These are phyloP conservation scores for Colletotrichum somersetense DNA, from an alignment of 2,329 filamentous ascomycete species.

Conservation along the genomic window DNA sequence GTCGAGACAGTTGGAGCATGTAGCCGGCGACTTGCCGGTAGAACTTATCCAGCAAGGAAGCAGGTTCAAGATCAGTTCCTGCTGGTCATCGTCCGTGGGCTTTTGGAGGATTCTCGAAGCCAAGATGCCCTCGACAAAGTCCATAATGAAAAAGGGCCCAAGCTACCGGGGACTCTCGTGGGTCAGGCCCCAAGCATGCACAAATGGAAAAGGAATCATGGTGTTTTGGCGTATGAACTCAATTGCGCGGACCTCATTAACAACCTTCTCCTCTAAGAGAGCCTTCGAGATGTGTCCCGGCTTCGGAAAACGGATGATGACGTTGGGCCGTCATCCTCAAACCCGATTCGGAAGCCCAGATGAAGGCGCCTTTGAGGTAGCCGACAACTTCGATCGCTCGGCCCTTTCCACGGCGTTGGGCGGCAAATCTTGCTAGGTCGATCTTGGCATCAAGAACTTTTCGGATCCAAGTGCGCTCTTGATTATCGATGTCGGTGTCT, in stretches of 20 bases:
- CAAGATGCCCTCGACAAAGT: not conserved
- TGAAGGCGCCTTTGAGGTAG: too few relatives aligned
- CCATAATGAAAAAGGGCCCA: not conserved
- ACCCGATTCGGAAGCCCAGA: not conserved
- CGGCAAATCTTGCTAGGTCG: too few relatives aligned
- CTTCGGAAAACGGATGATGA: not conserved
- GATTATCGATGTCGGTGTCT: not conserved
- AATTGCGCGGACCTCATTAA: not conserved
- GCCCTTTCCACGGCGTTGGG: too few relatives aligned
- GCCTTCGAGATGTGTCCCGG: constrained; percentile 14
- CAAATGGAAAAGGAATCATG: constrained; percentile 50
- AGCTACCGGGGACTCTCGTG: not conserved
- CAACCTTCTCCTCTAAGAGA: not conserved
- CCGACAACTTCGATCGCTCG: too few relatives aligned
- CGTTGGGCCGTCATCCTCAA: not conserved
- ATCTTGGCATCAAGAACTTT: not conserved
- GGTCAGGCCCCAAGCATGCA: not conserved
- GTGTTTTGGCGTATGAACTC: not conserved
- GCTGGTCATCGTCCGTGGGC: not conserved
- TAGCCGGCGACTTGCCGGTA: constrained; percentile 17
- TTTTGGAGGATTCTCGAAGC: constrained; percentile 9
- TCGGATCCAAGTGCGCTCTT: not conserved
- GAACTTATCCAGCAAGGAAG: not conserved
- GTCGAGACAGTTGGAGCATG: constrained; percentile 19
- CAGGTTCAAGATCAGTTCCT: not conserved